Conservation (phyloP, 805 yeast genomes). For the Cyberlindnera sargentensis region DNA sequence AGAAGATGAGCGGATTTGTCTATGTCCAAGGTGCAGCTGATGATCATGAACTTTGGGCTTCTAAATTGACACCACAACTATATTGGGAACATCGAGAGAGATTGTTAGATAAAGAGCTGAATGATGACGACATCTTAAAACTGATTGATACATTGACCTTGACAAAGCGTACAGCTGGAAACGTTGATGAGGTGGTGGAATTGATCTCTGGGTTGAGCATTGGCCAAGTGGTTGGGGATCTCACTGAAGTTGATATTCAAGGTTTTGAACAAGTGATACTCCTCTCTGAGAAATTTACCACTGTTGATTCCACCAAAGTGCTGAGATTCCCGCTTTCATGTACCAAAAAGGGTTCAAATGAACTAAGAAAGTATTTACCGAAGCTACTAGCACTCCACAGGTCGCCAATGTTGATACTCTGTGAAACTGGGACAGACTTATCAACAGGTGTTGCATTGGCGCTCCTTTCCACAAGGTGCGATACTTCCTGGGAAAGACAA, state of each 20-base stretch:
- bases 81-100: conserved; percentile 45
- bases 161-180: neutral
- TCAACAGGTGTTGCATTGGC: conserved; percentile 54
- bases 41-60: conserved; percentile 85
- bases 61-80: conserved; percentile 41
- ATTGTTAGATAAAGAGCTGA: conserved; percentile 21
- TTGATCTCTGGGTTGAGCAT: conserved; percentile 17
- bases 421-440: conserved; percentile 62
- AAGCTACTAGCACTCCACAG: conserved; percentile 27
- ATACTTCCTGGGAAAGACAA: conserved; percentile 32
- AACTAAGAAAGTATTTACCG: conserved; percentile 42
- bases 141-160: conserved; percentile 4
- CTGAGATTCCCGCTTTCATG: neutral
- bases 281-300: conserved; percentile 5
- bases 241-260: conserved; percentile 1
- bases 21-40: conserved; percentile 95
- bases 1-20: conserved; percentile 37
- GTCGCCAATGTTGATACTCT: conserved; percentile 34
- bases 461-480: conserved; percentile 40
- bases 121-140: conserved; percentile 26
- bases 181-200: conserved; percentile 6
- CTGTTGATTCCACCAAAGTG: neutral
- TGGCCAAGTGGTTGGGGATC: conserved; percentile 16
- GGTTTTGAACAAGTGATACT: conserved; percentile 2
- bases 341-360: conserved; percentile 59